Evolutionary conservation across 768 basidiomycete genomes (phyloP), one percentile per base, ranked within the genome.

Genomic region (Royoungia palumana): DNA sequence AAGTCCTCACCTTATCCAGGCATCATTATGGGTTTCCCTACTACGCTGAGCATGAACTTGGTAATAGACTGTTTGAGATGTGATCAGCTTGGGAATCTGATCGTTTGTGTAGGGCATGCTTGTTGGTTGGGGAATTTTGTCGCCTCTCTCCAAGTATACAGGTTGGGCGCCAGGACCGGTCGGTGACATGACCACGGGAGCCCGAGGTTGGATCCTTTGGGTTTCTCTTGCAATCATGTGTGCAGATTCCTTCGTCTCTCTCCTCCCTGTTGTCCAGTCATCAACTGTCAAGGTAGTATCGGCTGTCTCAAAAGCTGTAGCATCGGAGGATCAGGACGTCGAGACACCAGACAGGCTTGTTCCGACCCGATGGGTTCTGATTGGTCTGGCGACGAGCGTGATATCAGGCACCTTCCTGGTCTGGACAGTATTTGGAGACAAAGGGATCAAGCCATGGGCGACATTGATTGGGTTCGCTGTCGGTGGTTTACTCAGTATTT

Each of bases 141-240:
- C 92, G 0, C 95, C 95, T 6, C 62, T 97, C 7, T 79, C 93
- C 6, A 94, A 92, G 60, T 58, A 77, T 39, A 66, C 72, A 1
- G 92, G 89, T 11, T 98, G 95, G 95, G 94, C 95, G 0, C 93
- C 95, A 38, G 95, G 94, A 5, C 83, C 88, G 9, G 92, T 95
- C 6, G 82, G 85, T 1, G 89, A 91, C 57, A 91, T 93, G 79
- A 77, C 84, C 5, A 77, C 78, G 50, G 95, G 95, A 35, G 85
- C 93, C n/a, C 81, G 94, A 44, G 91, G 91, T 28, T 95, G 92
- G 92, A 93, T 95, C 46, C 79, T 98, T n/a, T 98, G 95, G 95
- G 78, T 85, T 19, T 89, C 93, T 1, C 77, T 98, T 30, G 94
- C 94, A 5, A 88, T 95, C 60, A 97, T 98, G 95, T 91, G 87